A percentile compares a stretch with the other conserved stretches of the same genome.
phyloP scores from a whole-genome alignment of 306 rosid genomes.

The Malus domestica region ASM211411v1 NC_041796.1:22963001-22963500 shows the following conservation, averaged over 20 bases:
- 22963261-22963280: neutral
- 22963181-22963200: neutral
- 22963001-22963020: neutral
- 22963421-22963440: neutral
- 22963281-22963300: neutral
- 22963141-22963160: neutral
- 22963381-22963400: neutral
- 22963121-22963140: neutral
- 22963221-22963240: neutral
- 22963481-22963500: neutral
- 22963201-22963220: neutral
- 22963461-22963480: neutral
- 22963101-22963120: neutral
- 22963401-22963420: neutral
- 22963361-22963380: neutral
- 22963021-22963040: too few relatives aligned
- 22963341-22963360: neutral
- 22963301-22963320: neutral
- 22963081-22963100: neutral
- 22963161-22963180: neutral
- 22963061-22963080: neutral
- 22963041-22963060: neutral
- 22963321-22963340: neutral
- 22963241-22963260: neutral
- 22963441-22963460: neutral